These are phyloP conservation scores for Suillus spraguei DNA, from an alignment of 768 basidiomycete species.

Conservation along the genomic window DNA sequence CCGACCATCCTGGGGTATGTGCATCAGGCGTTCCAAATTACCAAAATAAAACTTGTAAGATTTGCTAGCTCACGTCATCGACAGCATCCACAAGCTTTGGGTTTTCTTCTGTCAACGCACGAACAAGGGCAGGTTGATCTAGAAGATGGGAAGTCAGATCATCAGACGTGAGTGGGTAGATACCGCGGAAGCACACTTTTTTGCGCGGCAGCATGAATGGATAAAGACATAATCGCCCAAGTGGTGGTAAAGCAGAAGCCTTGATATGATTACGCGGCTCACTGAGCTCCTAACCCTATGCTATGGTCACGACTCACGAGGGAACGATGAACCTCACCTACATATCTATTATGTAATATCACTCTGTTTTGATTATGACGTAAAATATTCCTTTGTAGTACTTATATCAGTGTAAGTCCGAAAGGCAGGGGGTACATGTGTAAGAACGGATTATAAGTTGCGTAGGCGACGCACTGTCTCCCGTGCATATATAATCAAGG, in stretches of 20 bases:
- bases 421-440: too few species aligned
- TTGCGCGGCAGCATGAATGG: slow-evolving; percentile 68
- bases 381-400: neutral
- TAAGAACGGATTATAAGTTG: neutral
- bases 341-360: too few species aligned
- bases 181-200: slow-evolving; percentile 48
- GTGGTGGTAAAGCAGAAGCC: neutral
- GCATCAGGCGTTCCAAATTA: neutral
- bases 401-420: neutral
- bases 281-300: slow-evolving; percentile 26
- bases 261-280: slow-evolving; percentile 16
- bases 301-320: slow-evolving; percentile 20
- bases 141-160: neutral
- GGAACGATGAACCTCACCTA: too few species aligned
- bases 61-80: slow-evolving; percentile 53
- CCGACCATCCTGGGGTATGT: slow-evolving; percentile 60
- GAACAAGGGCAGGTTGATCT: slow-evolving; percentile 77
- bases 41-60: neutral
- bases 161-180: neutral
- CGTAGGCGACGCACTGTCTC: neutral
- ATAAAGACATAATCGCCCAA: slow-evolving; percentile 33
- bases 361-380: neutral
- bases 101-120: slow-evolving; percentile 64
- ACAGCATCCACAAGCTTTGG: slow-evolving; percentile 58
- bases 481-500: neutral